phyloP scores from a whole-genome alignment of 176 grass and related monocot genomes.

The Echinochloa phyllopogon region DNA sequence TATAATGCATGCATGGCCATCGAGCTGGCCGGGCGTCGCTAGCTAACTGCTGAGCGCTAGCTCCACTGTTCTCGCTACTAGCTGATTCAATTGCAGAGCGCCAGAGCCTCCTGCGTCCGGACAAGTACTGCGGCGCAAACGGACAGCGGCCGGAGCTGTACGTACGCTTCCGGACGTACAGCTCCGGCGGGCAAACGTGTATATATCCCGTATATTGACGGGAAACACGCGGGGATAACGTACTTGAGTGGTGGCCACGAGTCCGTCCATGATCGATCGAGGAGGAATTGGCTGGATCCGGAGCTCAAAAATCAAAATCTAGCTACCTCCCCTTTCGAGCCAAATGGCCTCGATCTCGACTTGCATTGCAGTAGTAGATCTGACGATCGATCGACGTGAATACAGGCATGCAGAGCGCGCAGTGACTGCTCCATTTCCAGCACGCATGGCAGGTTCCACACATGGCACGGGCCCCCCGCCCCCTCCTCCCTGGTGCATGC shows the following conservation, averaged over 20 bases:
- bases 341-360: not conserved
- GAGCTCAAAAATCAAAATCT: not conserved
- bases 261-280: not conserved
- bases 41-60: not conserved
- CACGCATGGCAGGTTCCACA: constrained; percentile 21
- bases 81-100: not conserved
- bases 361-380: not conserved
- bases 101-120: not conserved
- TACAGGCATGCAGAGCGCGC: not conserved
- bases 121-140: not conserved
- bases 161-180: not conserved
- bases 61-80: not conserved
- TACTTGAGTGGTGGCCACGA: not conserved
- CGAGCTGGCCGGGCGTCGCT: constrained; percentile 32
- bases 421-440: constrained; percentile 16
- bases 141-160: constrained; percentile 2
- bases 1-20: constrained; percentile 2
- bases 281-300: not conserved
- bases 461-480: not conserved
- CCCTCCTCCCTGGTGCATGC: too few species aligned
- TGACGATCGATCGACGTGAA: not conserved
- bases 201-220: not conserved
- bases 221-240: not conserved
- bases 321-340: not conserved
- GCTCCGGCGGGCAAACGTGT: not conserved